Conservation (phyloP, 2,329 filamentous ascomycete genomes). For the Meredithiella fracta region DNA sequence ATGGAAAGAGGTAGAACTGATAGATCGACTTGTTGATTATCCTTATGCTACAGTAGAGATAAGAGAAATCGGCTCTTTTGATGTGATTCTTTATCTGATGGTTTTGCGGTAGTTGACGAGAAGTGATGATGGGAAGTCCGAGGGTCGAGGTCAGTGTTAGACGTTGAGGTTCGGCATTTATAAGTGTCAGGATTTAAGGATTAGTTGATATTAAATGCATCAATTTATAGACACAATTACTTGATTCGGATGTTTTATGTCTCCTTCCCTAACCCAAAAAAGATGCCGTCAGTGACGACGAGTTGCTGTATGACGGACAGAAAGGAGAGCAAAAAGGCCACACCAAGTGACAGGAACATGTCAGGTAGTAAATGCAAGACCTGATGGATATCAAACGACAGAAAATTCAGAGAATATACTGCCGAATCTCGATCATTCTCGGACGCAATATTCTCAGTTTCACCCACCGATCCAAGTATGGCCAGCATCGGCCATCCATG, state of each 20-base stretch:
- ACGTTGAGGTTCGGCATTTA: neutral
- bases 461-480: no score
- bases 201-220: neutral
- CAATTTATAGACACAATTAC: no score
- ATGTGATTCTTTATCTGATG: neutral
- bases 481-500: slow-evolving; percentile 8
- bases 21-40: neutral
- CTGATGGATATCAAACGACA: neutral
- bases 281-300: neutral
- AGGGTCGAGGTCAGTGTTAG: neutral
- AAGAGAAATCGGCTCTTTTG: neutral
- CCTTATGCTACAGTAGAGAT: neutral
- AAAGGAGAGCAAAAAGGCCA: neutral
- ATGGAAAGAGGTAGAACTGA: neutral
- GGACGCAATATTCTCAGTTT: no score
- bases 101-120: neutral
- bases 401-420: neutral
- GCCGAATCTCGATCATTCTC: neutral
- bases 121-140: neutral
- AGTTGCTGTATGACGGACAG: neutral
- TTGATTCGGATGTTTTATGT: neutral
- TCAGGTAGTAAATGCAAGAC: neutral
- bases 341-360: neutral
- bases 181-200: neutral
- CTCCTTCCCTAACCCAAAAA: neutral